phyloP scores from a whole-genome alignment of 257 asterid species.

The Penstemon newberryi region DNA sequence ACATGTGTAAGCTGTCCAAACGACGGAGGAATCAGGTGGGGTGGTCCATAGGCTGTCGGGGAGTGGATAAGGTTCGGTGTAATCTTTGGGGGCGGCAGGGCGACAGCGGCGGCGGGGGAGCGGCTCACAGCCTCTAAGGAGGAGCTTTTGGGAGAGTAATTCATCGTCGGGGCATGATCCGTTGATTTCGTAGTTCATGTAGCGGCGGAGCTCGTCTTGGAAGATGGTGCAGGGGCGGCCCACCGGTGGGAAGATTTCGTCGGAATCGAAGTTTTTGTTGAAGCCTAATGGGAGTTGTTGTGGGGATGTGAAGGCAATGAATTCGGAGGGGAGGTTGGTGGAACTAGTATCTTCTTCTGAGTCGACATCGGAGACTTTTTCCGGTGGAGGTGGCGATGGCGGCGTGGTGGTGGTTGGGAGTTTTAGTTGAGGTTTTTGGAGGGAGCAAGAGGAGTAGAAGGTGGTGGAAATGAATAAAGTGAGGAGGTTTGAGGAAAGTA shows the following conservation, averaged over 20 bases:
- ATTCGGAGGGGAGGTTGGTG: slow-evolving; percentile 51
- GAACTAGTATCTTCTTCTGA: not conserved
- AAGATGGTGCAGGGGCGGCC: slow-evolving; percentile 51
- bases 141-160: slow-evolving; percentile 55
- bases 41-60: slow-evolving; percentile 59
- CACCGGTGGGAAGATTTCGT: slow-evolving; percentile 51
- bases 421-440: slow-evolving; percentile 12
- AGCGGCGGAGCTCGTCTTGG: slow-evolving; percentile 39
- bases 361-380: not conserved
- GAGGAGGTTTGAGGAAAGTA: slow-evolving; percentile 54
- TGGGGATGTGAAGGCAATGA: slow-evolving; percentile 53
- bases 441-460: slow-evolving; percentile 41
- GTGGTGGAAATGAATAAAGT: slow-evolving; percentile 54
- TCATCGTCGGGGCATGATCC: slow-evolving; percentile 74
- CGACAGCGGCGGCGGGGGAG: slow-evolving; percentile 76
- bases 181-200: slow-evolving; percentile 55
- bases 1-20: slow-evolving; percentile 65
- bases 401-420: slow-evolving; percentile 13
- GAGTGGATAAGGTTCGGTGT: slow-evolving; percentile 52
- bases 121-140: slow-evolving; percentile 71
- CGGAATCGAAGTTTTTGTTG: slow-evolving; percentile 56
- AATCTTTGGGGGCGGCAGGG: slow-evolving; percentile 37
- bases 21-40: slow-evolving; percentile 61
- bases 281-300: slow-evolving; percentile 60
- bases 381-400: slow-evolving; percentile 11